These are phyloP conservation scores for Cornus controversa DNA, from an alignment of 148 eudicot species.

Conservation along the genomic window DNA sequence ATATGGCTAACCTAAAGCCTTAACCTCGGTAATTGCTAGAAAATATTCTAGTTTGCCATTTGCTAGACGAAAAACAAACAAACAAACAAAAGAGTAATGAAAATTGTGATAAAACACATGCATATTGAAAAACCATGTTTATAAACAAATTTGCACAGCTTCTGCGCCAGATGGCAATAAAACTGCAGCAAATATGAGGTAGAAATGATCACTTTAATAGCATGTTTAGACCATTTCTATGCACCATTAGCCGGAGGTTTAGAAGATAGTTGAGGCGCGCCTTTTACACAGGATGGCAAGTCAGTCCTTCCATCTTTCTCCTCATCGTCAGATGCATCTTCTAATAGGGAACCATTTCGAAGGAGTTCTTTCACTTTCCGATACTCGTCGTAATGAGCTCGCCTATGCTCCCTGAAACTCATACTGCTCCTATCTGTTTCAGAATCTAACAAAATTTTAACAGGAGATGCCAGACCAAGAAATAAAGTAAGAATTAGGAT, in stretches of 20 bases:
- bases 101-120: too few species aligned
- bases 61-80: too few species aligned
- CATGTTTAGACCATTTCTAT: conserved; percentile 5
- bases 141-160: too few species aligned
- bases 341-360: conserved; percentile 46
- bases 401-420: conserved; percentile 79
- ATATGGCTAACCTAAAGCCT: too few species aligned
- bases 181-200: not conserved
- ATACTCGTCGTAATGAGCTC: conserved; percentile 86
- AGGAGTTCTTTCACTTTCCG: conserved; percentile 75
- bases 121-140: too few species aligned
- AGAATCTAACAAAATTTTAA: conserved; percentile 30
- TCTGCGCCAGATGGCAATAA: too few species aligned
- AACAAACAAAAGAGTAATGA: too few species aligned
- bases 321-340: conserved; percentile 34
- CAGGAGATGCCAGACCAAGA: not conserved
- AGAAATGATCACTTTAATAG: not conserved
- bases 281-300: conserved; percentile 47
- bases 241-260: conserved; percentile 20
- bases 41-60: too few species aligned
- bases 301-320: conserved; percentile 18
- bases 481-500: not conserved
- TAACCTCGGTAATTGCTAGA: too few species aligned
- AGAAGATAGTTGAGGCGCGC: conserved; percentile 7
- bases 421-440: conserved; percentile 42